These are phyloP conservation scores for Polygonum aviculare DNA, from an alignment of 148 eudicot species.

Conservation along the genomic window DNA sequence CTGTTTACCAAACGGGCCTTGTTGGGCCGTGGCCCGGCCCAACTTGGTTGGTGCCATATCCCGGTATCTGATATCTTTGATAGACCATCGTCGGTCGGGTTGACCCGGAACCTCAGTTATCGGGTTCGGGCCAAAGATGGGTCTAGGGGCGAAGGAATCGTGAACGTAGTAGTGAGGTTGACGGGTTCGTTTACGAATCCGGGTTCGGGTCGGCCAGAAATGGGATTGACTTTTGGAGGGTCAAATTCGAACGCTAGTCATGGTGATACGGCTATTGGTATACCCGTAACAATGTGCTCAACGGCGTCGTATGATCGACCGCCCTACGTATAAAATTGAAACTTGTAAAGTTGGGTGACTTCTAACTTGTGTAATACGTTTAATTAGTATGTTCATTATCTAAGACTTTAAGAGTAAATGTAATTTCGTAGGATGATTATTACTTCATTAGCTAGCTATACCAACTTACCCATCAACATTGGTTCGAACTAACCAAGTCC, in stretches of 20 bases:
- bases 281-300: slow-evolving; percentile 25
- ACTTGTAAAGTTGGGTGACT: not conserved
- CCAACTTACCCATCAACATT: too few species aligned
- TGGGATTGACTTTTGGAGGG: not conserved
- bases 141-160: slow-evolving; percentile 45
- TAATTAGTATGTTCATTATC: not conserved
- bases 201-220: not conserved
- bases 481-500: too few species aligned
- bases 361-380: not conserved
- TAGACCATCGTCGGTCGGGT: slow-evolving; percentile 26
- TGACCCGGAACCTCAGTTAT: slow-evolving; percentile 40
- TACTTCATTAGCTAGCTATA: too few species aligned
- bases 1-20: slow-evolving; percentile 28
- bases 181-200: slow-evolving; percentile 5
- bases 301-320: not conserved
- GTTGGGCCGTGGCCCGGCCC: slow-evolving; percentile 19
- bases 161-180: slow-evolving; percentile 37
- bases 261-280: slow-evolving; percentile 27
- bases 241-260: slow-evolving; percentile 15
- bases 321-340: not conserved
- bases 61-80: slow-evolving; percentile 38
- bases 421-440: not conserved
- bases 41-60: slow-evolving; percentile 51
- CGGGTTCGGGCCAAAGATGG: slow-evolving; percentile 42
- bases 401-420: not conserved